phyloP scores from a whole-genome alignment of 768 basidiomycete genomes.

The Pisolithus albus region DNA sequence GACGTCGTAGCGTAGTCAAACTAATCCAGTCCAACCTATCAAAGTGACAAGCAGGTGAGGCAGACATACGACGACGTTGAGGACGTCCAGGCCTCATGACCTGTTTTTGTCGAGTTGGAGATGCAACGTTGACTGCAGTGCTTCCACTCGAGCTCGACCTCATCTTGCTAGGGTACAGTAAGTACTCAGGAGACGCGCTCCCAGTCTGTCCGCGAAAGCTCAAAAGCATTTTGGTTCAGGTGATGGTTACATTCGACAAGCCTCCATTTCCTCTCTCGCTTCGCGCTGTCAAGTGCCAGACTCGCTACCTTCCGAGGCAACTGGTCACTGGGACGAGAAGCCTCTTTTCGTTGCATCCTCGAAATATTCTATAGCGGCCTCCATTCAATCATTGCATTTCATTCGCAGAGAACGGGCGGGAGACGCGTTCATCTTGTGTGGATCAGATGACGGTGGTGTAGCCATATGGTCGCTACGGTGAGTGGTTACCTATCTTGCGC shows the following conservation, averaged over 20 bases:
- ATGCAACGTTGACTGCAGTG: slow-evolving; percentile 29
- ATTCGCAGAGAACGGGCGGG: slow-evolving; percentile 53
- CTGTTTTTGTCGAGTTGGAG: neutral
- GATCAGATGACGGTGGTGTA: slow-evolving; percentile 72
- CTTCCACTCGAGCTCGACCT: slow-evolving; percentile 52
- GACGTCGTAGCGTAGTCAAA: too few species aligned
- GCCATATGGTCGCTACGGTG: slow-evolving; percentile 68
- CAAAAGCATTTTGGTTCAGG: slow-evolving; percentile 26
- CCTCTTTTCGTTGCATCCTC: slow-evolving; percentile 34
- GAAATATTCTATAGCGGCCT: slow-evolving; percentile 40
- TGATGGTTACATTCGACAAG: slow-evolving; percentile 46
- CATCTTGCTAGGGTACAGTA: slow-evolving; percentile 63
- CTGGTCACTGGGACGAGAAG: neutral
- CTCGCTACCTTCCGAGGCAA: neutral
- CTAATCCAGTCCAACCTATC: too few species aligned
- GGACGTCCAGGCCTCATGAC: slow-evolving; percentile 6
- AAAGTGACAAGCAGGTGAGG: too few species aligned
- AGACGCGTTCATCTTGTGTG: slow-evolving; percentile 62
- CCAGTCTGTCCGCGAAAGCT: neutral
- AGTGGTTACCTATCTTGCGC: slow-evolving; percentile 12
- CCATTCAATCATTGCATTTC: slow-evolving; percentile 40
- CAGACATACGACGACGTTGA: too few species aligned
- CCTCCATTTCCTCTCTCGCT: slow-evolving; percentile 36
- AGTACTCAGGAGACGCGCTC: slow-evolving; percentile 17
- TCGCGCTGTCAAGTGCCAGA: neutral